Conservation (phyloP, 2,329 filamentous ascomycete genomes). For the Ustulina deusta region DNA sequence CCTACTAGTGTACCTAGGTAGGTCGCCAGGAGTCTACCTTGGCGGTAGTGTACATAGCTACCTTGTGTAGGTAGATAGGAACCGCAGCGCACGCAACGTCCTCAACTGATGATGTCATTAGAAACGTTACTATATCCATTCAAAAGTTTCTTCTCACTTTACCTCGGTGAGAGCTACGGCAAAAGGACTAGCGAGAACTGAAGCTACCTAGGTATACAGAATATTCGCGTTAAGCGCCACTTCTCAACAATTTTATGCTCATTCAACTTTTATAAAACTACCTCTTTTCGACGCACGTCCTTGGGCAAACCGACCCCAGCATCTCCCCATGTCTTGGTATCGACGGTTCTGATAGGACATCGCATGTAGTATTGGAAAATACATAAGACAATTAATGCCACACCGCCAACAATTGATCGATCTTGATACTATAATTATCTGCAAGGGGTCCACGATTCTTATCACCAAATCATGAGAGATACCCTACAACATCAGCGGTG, state of each 20-base stretch:
- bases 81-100: neutral
- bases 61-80: too few relatives aligned
- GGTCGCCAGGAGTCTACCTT: too few relatives aligned
- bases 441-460: neutral
- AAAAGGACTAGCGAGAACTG: neutral
- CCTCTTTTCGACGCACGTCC: conserved; percentile 3
- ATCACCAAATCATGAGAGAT: conserved; percentile 15
- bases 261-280: neutral
- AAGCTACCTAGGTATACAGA: conserved; percentile 5
- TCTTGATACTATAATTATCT: conserved; percentile 1
- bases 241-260: neutral
- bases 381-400: conserved; percentile 10
- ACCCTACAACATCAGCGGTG: conserved; percentile 23
- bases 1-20: neutral
- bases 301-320: conserved; percentile 22
- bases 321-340: conserved; percentile 29
- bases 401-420: conserved; percentile 21
- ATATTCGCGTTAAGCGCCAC: conserved; percentile 16
- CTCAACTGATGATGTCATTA: conserved; percentile 19
- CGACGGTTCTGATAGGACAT: conserved; percentile 25
- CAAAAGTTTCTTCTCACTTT: neutral
- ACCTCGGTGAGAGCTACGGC: neutral
- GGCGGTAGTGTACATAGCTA: too few relatives aligned
- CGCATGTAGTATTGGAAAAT: neutral
- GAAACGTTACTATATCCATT: neutral